Evolutionary conservation across 352 stramenopile genomes (phyloP).

Genomic region (Pythium vanterpoolii): DNA sequence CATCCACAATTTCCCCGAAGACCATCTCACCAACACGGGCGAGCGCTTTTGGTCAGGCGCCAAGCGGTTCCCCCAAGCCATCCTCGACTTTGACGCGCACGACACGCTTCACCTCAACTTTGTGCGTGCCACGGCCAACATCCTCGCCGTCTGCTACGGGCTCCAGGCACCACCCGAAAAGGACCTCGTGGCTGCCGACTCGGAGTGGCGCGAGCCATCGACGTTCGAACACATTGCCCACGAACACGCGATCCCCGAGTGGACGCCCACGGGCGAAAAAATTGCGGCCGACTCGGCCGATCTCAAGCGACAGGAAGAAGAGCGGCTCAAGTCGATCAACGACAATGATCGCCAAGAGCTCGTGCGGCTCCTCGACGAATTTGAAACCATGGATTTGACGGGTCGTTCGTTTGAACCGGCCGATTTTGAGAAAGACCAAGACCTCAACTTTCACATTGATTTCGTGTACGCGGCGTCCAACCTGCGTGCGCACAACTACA

Average conservation of each 20-base stretch:
- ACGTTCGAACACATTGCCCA: constrained; percentile 54
- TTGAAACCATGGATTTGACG: constrained; percentile 52
- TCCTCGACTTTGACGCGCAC: constrained; percentile 55
- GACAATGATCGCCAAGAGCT: constrained; percentile 72
- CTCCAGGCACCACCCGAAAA: constrained; percentile 67
- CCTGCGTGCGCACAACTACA: constrained; percentile 91
- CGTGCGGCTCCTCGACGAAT: constrained; percentile 57
- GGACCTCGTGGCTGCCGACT: constrained; percentile 80
- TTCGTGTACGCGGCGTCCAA: constrained; percentile 98
- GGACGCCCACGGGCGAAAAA: constrained; percentile 75
- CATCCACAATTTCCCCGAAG: constrained; percentile 80
- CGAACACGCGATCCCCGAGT: constrained; percentile 41
- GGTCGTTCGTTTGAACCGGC: constrained; percentile 69
- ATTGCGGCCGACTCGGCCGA: constrained; percentile 73
- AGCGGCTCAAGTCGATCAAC: constrained; percentile 38
- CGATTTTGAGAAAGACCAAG: constrained; percentile 98
- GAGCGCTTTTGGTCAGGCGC: constrained; percentile 85
- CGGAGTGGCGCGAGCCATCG: constrained; percentile 60
- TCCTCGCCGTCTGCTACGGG: constrained; percentile 76
- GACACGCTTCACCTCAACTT: constrained; percentile 77
- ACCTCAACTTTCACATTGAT: constrained; percentile 94
- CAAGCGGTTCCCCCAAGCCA: constrained; percentile 76
- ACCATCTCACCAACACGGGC: constrained; percentile 78
- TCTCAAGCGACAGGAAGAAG: constrained; percentile 38
- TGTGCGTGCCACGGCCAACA: constrained; percentile 74